Evolutionary conservation across 805 yeast genomes (phyloP), one percentile per base, ranked within the genome.

Genomic region (Cyberlindnera misumaiensis): DNA sequence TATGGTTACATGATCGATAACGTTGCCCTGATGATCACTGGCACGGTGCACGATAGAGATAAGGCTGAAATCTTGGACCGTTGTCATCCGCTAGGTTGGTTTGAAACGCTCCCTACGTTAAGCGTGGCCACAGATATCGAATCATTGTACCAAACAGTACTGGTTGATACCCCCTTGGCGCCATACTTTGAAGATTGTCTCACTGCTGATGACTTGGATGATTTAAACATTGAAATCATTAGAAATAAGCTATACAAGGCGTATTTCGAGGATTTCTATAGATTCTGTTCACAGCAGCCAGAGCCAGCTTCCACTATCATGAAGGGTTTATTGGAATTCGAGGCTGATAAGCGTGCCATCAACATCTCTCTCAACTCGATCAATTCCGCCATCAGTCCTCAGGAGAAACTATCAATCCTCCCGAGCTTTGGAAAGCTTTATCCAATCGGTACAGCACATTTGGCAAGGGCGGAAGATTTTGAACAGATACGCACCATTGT

Each of bases 1-100:
- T 93, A 89, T 58, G 94, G 97, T 10, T 93, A 94, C 65, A 93
- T 93, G 99, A 94, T 93, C 56, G 98, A 93, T 65, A 93, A 93
- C 61, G 96, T 93, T 29, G 85, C 93, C 17, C 70, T 93, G 55
- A 83, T 93, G 83, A 90, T 93, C 56, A 89, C 97, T 2, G 99
- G 99, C 16, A 88, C 98, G 0, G 75, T 93, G 44, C 98, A 93
- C 59, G 95, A 89, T 56, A 75, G 97, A 55, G 96, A 94, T 62
- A 79, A 85, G 55, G 64, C 77, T 30, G 98, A 93, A 56, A 82
- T 94, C 37, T 72, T 93, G 54, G 78, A 79, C 42, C 80, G 96
- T 58, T 88, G 96, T 60, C 95, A 93, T 59, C 98, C 98, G 0
- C 70, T 93, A 51, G 99, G 99, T 32, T 89, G 97, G 96, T 93